phyloP scores from a whole-genome alignment of 306 rosid species.

The Vigna angularis region DNA sequence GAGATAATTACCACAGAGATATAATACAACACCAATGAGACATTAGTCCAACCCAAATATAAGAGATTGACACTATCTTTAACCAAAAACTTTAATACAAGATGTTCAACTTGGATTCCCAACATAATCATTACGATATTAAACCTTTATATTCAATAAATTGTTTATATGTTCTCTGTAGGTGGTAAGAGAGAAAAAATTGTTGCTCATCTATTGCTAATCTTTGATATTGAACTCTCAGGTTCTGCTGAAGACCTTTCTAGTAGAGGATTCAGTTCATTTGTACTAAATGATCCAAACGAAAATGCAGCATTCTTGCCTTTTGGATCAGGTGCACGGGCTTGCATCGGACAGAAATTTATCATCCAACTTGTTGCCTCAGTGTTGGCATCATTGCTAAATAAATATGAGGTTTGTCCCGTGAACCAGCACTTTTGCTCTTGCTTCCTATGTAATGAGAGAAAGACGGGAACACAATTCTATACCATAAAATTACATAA shows the following conservation, averaged over 20 bases:
- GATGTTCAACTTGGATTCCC: no score
- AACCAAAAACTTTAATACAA: no score
- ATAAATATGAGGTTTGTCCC: conserved; percentile 68
- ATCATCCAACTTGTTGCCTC: conserved; percentile 66
- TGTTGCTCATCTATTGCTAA: conserved; percentile 25
- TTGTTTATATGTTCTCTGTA: not conserved
- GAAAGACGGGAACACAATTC: not conserved
- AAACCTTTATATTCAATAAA: not conserved
- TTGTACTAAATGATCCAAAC: conserved; percentile 65
- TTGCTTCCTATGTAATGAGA: not conserved
- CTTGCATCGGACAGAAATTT: conserved; percentile 80
- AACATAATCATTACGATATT: not conserved
- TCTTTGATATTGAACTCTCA: conserved; percentile 39
- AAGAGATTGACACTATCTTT: rapidly evolving
- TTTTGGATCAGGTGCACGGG: conserved; percentile 79
- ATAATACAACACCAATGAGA: no score
- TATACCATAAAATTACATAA: conserved; percentile 16
- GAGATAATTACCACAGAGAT: rapidly evolving
- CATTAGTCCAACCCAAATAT: no score
- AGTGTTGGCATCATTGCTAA: conserved; percentile 65
- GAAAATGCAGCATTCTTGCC: conserved; percentile 75
- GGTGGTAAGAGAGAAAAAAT: not conserved
- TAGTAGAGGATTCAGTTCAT: conserved; percentile 43
- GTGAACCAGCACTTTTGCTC: conserved; percentile 9
- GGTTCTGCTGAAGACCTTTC: conserved; percentile 52